Base-by-base conservation (phyloP, 2,329 filamentous ascomycete species). In the Hypoxylon sp. region DNA sequence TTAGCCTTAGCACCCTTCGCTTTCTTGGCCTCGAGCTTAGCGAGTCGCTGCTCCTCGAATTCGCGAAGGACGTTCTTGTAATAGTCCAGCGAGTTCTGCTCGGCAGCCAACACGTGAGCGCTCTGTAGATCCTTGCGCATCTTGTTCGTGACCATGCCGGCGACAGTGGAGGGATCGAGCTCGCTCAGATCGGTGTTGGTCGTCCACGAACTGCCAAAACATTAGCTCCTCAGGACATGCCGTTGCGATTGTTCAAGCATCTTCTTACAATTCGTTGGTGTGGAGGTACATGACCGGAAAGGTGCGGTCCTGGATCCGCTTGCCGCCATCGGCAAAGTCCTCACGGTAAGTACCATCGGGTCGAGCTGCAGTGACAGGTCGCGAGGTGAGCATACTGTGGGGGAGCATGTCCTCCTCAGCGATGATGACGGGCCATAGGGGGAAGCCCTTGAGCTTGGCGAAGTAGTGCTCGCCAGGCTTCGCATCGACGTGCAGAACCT, bases 351-450 rank as follows among this genome's bases (percentile, higher is more conserved):
- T 90, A 55, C 94, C 94, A 75, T 98, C 94, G 18, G 85, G 78
- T 56, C 90, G 87, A 67, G 86, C 87, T 18, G 94, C 92, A 40
- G 91, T 92, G 49, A 96, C 91, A 7, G 94, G 95, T 60, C 95
- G 89, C 41, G 84, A 85, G 69, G 83, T 89, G 51, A 96, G 77
- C 20, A 99, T 83, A 11, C 83, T 86, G 55, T 87, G 81, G 2
- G 95, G 94, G 17, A 99, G 86, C 88, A 99, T 98, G 61, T 89
- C 88, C 75, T 99, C 94, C 72, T 97, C 92, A 74, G 91, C 95
- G 68, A 99, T 87, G 72, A 99, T 90, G 51, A 92, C 89, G 13
- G 95, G 95, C 95, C 95, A 99, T 33, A 91, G 88, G 26, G 95
- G 91, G 75, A 91, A 96, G 58, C 94, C 95, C 81, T 96, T 97